phyloP scores from a whole-genome alignment of 352 stramenopile species.

The Aphanomyces cochlioides region DNA sequence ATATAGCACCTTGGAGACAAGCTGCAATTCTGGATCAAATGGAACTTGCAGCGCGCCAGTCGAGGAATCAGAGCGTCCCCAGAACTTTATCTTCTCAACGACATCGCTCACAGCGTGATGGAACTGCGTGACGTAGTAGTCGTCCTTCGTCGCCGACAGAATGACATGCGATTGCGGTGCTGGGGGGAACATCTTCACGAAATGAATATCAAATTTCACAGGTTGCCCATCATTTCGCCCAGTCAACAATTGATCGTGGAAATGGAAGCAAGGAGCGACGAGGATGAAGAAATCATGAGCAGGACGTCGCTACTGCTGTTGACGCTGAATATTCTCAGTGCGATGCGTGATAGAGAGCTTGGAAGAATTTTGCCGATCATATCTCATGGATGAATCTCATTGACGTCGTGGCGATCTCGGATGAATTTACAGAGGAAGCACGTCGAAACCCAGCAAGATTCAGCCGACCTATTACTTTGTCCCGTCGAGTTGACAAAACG shows the following conservation, averaged over 20 bases:
- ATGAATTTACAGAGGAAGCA: too few species aligned
- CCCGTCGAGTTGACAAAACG: too few species aligned
- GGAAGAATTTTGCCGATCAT: too few species aligned
- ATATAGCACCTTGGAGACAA: constrained; percentile 22
- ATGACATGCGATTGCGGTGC: constrained; percentile 27
- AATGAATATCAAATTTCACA: background rate
- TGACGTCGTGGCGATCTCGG: too few species aligned
- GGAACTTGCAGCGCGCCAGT: background rate
- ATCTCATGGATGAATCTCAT: too few species aligned
- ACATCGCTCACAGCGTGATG: constrained; percentile 20
- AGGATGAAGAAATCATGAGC: background rate
- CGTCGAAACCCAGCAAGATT: too few species aligned
- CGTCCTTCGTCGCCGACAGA: constrained; percentile 24
- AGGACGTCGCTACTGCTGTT: background rate
- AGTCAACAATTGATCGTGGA: too few species aligned
- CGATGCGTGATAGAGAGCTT: too few species aligned
- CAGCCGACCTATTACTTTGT: too few species aligned
- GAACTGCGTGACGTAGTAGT: constrained; percentile 25
- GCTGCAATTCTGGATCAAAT: constrained; percentile 19
- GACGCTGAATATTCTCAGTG: too few species aligned
- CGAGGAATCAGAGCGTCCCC: constrained; percentile 5
- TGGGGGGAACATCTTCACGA: background rate
- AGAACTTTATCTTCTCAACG: constrained; percentile 30
- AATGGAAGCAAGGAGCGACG: too few species aligned
- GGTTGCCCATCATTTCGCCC: background rate